phyloP scores from a whole-genome alignment of 257 asterid genomes.

The Solanum gracilifrons region DNA sequence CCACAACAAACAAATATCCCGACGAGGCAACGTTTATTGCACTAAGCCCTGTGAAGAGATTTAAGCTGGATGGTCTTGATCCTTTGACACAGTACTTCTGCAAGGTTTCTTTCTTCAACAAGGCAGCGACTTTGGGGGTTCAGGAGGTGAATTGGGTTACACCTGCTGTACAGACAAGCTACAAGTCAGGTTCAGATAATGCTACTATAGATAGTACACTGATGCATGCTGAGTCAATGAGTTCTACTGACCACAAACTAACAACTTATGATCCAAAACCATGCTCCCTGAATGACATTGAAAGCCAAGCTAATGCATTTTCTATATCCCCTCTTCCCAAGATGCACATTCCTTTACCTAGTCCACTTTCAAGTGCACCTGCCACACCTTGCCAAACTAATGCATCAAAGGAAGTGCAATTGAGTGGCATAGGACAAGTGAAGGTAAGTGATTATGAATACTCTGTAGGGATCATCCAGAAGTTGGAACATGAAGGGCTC shows the following conservation, averaged over 20 bases:
- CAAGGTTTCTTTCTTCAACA: slow-evolving; percentile 16
- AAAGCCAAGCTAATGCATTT: slow-evolving; percentile 7
- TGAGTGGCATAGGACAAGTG: slow-evolving; percentile 1
- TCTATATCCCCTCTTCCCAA: slow-evolving; percentile 2
- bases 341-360: slow-evolving; percentile 6
- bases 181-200: neutral
- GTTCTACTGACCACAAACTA: slow-evolving; percentile 20
- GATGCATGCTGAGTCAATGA: slow-evolving; percentile 22
- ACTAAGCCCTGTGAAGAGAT: slow-evolving; percentile 6
- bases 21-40: slow-evolving; percentile 9
- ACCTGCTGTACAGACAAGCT: slow-evolving; percentile 6
- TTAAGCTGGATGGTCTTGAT: slow-evolving; percentile 17
- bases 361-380: slow-evolving; percentile 20
- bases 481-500: slow-evolving; percentile 69
- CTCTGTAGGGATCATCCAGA: slow-evolving; percentile 56
- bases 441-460: slow-evolving; percentile 48
- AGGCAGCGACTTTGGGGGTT: slow-evolving; percentile 3
- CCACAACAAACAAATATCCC: slow-evolving; percentile 2
- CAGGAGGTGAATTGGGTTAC: slow-evolving; percentile 19
- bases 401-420: slow-evolving; percentile 9
- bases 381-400: slow-evolving; percentile 20
- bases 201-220: neutral
- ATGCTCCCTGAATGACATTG: neutral
- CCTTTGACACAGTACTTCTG: slow-evolving; percentile 23
- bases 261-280: slow-evolving; percentile 14